Percentiles rank a stretch among this genome's conserved stretches.
Conservation (phyloP, 1,139 yeast genomes). For the Geotrichum phurueaensis region DNA sequence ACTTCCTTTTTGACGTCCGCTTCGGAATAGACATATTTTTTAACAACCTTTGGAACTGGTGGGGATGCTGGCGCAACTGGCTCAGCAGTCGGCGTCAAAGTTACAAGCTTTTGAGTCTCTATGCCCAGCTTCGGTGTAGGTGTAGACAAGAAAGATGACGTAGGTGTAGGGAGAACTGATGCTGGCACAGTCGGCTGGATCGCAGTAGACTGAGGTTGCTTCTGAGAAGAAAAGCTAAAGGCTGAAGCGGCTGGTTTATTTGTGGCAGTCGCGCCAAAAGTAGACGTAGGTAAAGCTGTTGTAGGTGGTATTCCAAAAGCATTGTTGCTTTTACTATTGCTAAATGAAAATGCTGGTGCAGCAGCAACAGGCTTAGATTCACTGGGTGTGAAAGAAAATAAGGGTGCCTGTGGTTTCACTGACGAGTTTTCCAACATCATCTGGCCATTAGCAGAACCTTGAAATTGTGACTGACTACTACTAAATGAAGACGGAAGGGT, state of each 20-base stretch:
- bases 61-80: background rate
- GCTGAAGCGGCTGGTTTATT: background rate
- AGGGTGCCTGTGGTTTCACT: background rate
- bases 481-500: background rate
- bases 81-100: conserved; percentile 22
- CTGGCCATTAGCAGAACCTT: background rate
- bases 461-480: background rate
- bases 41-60: conserved; percentile 21
- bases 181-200: background rate
- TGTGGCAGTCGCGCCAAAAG: background rate
- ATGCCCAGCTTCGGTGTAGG: background rate
- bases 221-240: background rate
- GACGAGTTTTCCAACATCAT: background rate
- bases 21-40: conserved; percentile 22
- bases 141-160: background rate
- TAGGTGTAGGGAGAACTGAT: background rate
- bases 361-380: background rate
- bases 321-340: background rate
- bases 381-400: background rate
- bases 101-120: background rate
- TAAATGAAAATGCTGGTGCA: background rate
- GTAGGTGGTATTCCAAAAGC: background rate
- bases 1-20: conserved; percentile 9
- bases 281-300: background rate
- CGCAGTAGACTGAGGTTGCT: background rate